Evolutionary conservation across 805 yeast species (phyloP).

Genomic region (Saturnispora gosingensis): DNA sequence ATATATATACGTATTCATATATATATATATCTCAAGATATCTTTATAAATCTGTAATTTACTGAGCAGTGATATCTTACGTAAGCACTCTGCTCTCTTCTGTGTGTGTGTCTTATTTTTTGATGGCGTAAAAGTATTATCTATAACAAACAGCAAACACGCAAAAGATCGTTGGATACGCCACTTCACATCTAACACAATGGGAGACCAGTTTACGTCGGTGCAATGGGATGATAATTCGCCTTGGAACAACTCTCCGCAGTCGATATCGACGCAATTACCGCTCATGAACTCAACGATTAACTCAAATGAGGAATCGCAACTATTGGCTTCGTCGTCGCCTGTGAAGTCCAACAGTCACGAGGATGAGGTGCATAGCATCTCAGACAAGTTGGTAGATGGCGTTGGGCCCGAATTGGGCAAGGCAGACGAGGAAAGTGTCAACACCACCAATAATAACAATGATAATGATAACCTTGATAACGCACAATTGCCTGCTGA

Average conservation of each 20-base stretch:
- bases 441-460: background rate
- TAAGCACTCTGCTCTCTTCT: background rate
- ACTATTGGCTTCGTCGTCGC: background rate
- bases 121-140: background rate
- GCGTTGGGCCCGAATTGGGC: background rate
- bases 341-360: conserved; percentile 16
- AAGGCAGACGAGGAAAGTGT: background rate
- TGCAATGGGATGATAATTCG: conserved; percentile 38
- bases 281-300: background rate
- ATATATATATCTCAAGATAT: background rate
- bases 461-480: background rate
- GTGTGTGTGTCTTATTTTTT: no score
- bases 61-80: background rate
- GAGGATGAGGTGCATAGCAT: background rate
- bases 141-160: no score
- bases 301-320: background rate
- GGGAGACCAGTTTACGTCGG: conserved; percentile 45
- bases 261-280: background rate
- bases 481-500: background rate
- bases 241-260: conserved; percentile 5
- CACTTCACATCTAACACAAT: conserved; percentile 9
- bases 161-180: background rate
- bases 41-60: background rate
- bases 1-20: no score
- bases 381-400: background rate